Evolutionary conservation across 2,329 filamentous ascomycete genomes (phyloP).

Genomic region (Exophiala bonariae): DNA sequence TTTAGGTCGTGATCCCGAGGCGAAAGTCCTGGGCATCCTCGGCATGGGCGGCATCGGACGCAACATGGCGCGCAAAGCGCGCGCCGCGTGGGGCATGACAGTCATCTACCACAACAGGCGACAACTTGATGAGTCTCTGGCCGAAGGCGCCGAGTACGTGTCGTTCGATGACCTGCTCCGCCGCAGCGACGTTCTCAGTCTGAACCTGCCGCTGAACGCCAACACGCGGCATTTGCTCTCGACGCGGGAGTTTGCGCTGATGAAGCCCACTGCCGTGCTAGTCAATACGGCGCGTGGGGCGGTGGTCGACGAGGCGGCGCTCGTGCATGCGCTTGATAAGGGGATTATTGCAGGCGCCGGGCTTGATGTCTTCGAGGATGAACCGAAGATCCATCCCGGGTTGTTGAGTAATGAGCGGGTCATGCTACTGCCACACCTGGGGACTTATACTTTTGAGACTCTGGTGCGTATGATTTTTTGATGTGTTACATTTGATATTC

Average conservation of each 20-base stretch:
- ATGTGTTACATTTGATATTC: neutral
- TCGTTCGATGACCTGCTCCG: constrained; percentile 70
- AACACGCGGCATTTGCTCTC: constrained; percentile 76
- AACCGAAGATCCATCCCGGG: constrained; percentile 73
- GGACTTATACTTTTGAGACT: constrained; percentile 73
- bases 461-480: constrained; percentile 21
- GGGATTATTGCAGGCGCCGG: constrained; percentile 71
- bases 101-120: constrained; percentile 30
- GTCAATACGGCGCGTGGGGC: constrained; percentile 83
- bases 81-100: constrained; percentile 31
- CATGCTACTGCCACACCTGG: constrained; percentile 80
- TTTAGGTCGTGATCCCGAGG: constrained; percentile 74
- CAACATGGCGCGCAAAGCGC: constrained; percentile 61
- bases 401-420: constrained; percentile 70
- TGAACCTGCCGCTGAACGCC: constrained; percentile 77
- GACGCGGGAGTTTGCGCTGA: constrained; percentile 67
- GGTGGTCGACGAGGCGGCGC: constrained; percentile 77
- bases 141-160: constrained; percentile 64
- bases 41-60: constrained; percentile 86
- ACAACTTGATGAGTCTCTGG: constrained; percentile 24
- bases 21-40: constrained; percentile 75
- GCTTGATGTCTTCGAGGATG: constrained; percentile 80
- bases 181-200: constrained; percentile 72
- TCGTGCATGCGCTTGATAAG: constrained; percentile 69
- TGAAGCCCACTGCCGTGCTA: constrained; percentile 76